Percentiles rank a stretch among this genome's conserved stretches.
Evolutionary conservation across 257 asterid genomes (phyloP).

Genomic region (Capsicum chinense): DNA sequence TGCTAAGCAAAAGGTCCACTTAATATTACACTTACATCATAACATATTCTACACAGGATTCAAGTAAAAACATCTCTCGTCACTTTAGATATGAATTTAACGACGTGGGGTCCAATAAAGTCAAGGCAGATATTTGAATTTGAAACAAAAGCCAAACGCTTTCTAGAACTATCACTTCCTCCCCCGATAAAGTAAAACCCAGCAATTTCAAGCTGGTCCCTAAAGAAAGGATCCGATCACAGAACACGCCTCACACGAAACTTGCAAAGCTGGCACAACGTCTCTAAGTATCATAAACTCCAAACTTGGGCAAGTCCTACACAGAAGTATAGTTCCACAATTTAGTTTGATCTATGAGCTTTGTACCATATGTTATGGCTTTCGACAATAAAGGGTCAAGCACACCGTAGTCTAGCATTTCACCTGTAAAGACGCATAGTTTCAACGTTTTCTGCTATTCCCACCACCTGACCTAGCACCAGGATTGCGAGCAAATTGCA

Average conservation of each 20-base stretch:
- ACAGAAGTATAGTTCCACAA: slow-evolving; percentile 49
- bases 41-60: background rate
- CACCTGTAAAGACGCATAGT: slow-evolving; percentile 55
- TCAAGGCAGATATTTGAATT: background rate
- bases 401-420: slow-evolving; percentile 42
- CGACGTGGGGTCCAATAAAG: slow-evolving; percentile 25
- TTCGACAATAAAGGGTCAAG: slow-evolving; percentile 44
- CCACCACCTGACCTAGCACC: slow-evolving; percentile 79
- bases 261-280: slow-evolving; percentile 39
- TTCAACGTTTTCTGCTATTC: slow-evolving; percentile 58
- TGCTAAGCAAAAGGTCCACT: background rate
- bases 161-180: slow-evolving; percentile 8
- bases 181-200: slow-evolving; percentile 22
- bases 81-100: slow-evolving; percentile 3
- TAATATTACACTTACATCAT: background rate
- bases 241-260: slow-evolving; percentile 28
- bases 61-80: background rate
- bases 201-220: slow-evolving; percentile 26
- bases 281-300: slow-evolving; percentile 34
- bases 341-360: slow-evolving; percentile 43
- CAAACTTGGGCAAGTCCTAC: slow-evolving; percentile 49
- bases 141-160: slow-evolving; percentile 26
- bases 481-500: slow-evolving; percentile 66
- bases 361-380: slow-evolving; percentile 38
- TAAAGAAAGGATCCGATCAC: slow-evolving; percentile 18